Conservation (phyloP, 345 rosid genomes). For the Orychophragmus violaceus region DNA sequence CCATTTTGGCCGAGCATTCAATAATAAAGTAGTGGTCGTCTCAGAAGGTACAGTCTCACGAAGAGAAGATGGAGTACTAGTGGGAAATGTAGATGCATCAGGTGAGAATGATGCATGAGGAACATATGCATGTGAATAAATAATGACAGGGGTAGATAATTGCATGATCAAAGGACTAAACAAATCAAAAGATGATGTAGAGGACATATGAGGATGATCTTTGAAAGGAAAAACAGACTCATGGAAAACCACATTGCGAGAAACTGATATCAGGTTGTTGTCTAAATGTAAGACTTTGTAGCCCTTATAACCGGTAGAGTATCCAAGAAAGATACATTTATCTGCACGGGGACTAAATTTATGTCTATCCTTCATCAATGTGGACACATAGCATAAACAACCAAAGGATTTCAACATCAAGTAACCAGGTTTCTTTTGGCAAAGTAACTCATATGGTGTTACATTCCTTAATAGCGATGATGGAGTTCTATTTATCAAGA, state of each 20-base stretch:
- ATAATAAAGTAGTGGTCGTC: no score
- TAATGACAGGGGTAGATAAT: no score
- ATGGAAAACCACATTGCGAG: neutral
- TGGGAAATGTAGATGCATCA: no score
- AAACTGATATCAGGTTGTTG: neutral
- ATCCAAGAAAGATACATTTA: neutral
- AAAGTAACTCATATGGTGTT: neutral
- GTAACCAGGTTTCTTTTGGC: neutral
- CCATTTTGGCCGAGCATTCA: no score
- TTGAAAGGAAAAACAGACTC: no score
- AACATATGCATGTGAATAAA: no score
- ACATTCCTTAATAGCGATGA: neutral
- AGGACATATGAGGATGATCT: no score
- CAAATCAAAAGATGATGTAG: no score
- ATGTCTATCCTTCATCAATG: neutral
- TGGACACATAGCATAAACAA: neutral
- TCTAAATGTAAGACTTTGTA: neutral
- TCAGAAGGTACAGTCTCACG: no score
- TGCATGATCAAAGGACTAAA: no score
- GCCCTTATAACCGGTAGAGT: neutral
- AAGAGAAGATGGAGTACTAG: no score
- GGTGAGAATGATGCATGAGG: no score
- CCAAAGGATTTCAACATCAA: neutral
- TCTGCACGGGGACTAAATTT: neutral
- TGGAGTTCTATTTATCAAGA: neutral